Evolutionary conservation across 1,284 basidiomycete species (phyloP).

Genomic region (Wallemia mellicola): DNA sequence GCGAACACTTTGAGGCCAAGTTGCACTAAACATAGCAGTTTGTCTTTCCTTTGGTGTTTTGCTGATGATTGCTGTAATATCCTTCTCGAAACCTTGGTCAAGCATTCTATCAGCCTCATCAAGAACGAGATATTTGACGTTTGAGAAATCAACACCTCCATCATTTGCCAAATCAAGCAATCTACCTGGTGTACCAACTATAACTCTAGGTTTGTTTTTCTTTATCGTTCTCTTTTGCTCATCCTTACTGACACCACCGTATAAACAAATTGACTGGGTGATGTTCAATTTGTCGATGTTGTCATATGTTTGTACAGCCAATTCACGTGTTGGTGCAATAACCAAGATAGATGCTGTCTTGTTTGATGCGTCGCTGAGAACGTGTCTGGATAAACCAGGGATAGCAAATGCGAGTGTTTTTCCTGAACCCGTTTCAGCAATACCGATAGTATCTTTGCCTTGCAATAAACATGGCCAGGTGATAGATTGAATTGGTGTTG

Average conservation of each 20-base stretch:
- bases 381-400: conserved; percentile 43
- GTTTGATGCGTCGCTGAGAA: conserved; percentile 15
- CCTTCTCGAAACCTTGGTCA: conserved; percentile 95
- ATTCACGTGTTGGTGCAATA: conserved; percentile 72
- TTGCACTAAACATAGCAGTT: conserved; percentile 92
- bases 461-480: conserved; percentile 70
- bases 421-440: conserved; percentile 89
- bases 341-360: conserved; percentile 41
- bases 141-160: conserved; percentile 51
- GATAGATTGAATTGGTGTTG: conserved; percentile 85
- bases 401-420: conserved; percentile 94
- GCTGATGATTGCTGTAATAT: conserved; percentile 73
- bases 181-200: conserved; percentile 82
- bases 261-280: conserved; percentile 40
- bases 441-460: conserved; percentile 69
- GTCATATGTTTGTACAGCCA: conserved; percentile 79
- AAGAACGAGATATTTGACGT: conserved; percentile 68
- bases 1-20: conserved; percentile 91
- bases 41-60: conserved; percentile 41
- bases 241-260: conserved; percentile 70
- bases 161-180: conserved; percentile 68
- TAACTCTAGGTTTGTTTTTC: conserved; percentile 32
- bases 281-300: conserved; percentile 38
- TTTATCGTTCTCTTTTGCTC: conserved; percentile 36
- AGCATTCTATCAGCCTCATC: conserved; percentile 98